Evolutionary conservation across 768 basidiomycete genomes (phyloP), one percentile per base, ranked within the genome.

Genomic region (Harrya chromipes): DNA sequence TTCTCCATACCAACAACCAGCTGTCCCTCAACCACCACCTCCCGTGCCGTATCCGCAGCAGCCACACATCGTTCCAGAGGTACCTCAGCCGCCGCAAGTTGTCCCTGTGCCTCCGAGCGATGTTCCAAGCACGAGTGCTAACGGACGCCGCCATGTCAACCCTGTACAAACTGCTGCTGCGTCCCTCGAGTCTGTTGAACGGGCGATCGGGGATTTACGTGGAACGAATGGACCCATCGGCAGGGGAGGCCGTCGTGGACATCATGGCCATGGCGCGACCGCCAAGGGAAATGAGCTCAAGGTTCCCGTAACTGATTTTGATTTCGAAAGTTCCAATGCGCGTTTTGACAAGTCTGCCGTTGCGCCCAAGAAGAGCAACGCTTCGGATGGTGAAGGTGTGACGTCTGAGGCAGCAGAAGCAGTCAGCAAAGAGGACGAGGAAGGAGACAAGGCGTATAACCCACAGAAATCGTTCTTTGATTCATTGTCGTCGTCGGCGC

Each of bases 381-480:
- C 27, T 6, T 63, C 49, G 9, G 68, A 63, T 8, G 72, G 66
- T 13, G 72, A 67, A 23, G 54, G 45, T 35, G 69, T 49, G 42
- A 55, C 66, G 24, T 63, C 64, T 4, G 72, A 74, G 14, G 58
- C 29, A 21, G 71, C 31, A 6, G 71, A 61, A 47, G 49, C 17
- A 53, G 50, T 31, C 47, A 50, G 59, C 27, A 67, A 69, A 40
- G 71, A 71, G 24, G 71, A 65, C 43, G 66, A 69, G 41, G 72
- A 75, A 23, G 65, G 76, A 40, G 70, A 71, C 1, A 49, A 52
- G 1, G 87, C 88, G 39, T 91, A 91, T 62, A 85, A 92, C 65
- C 88, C 85, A 4, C 69, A 79, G 57, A 82, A 76, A 57, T 90
- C 87, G 4, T 92, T 92, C 76, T 93, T 93, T 56, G 90, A 93